Percentiles rank a stretch among this genome's conserved stretches.
These are phyloP conservation scores for Cucurbita pepo DNA, from an alignment of 306 rosid species.

Conservation along the genomic window DNA sequence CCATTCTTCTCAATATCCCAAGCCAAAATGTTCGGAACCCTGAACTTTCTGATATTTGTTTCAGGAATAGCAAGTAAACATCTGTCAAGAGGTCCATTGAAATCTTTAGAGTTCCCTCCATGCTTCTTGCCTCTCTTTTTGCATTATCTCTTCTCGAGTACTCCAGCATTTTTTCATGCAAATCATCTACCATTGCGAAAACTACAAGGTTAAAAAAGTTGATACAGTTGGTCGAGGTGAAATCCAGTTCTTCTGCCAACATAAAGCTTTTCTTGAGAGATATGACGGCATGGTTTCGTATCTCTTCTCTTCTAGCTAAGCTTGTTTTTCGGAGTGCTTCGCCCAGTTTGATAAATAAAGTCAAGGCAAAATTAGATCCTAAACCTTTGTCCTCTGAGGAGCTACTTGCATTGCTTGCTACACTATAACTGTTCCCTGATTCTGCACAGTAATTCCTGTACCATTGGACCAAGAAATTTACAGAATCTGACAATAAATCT, in stretches of 20 bases:
- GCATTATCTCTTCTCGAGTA: constrained; percentile 74
- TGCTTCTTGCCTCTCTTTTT: constrained; percentile 79
- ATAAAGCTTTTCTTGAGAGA: constrained; percentile 50
- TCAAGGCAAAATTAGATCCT: constrained; percentile 34
- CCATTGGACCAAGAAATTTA: constrained; percentile 52
- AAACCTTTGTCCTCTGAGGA: constrained; percentile 58
- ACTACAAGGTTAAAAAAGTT: constrained; percentile 59
- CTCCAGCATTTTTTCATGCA: constrained; percentile 84
- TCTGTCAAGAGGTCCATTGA: constrained; percentile 64
- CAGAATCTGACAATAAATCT: constrained; percentile 49
- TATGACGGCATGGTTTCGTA: constrained; percentile 63
- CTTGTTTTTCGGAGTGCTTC: constrained; percentile 63
- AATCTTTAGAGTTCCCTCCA: constrained; percentile 73
- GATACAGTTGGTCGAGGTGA: constrained; percentile 35
- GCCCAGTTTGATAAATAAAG: constrained; percentile 60
- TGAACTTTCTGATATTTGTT: constrained; percentile 31
- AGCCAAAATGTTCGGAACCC: constrained; percentile 70
- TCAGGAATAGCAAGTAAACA: constrained; percentile 53
- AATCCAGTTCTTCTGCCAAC: constrained; percentile 54
- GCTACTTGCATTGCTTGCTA: constrained; percentile 34
- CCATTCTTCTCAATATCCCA: constrained; percentile 87
- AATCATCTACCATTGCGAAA: constrained; percentile 82
- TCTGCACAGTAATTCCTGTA: constrained; percentile 36
- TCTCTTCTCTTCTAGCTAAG: constrained; percentile 70
- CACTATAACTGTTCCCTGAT: constrained; percentile 27